A percentile compares a stretch with the other conserved stretches of the same genome.
Evolutionary conservation across 495 filamentous ascomycete species (phyloP).

Genomic region (Achaetomiella virescens): DNA sequence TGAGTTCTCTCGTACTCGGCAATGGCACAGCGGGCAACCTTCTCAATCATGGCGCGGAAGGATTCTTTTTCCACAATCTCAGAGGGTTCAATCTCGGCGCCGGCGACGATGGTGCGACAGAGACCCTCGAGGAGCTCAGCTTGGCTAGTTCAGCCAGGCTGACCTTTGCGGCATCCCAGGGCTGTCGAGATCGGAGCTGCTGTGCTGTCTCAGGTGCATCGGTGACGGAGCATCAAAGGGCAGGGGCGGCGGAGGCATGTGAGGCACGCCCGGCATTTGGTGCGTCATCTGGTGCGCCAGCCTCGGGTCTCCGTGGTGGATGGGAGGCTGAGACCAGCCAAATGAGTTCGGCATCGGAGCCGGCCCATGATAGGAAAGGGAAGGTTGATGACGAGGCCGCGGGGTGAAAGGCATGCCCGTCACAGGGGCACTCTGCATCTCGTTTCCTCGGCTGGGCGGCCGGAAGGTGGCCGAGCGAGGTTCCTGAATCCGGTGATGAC

Average conservation of each 20-base stretch:
- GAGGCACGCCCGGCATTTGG: neutral
- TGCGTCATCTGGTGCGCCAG: neutral
- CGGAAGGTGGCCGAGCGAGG: conserved; percentile 25
- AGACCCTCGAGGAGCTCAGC: conserved; percentile 41
- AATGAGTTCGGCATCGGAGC: conserved; percentile 12
- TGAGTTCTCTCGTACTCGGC: conserved; percentile 39
- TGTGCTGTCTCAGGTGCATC: conserved; percentile 6
- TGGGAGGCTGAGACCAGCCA: conserved; percentile 21
- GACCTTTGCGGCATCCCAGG: conserved; percentile 9
- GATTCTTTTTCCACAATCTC: conserved; percentile 59
- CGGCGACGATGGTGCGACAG: conserved; percentile 34
- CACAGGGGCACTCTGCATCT: conserved; percentile 1
- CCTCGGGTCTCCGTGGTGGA: conserved; percentile 9
- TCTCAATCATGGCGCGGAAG: conserved; percentile 53
- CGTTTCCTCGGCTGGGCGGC: conserved; percentile 14
- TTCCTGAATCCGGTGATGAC: conserved; percentile 15
- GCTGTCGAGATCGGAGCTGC: conserved; percentile 12
- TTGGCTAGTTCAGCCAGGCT: conserved; percentile 40
- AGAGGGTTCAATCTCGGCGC: conserved; percentile 41
- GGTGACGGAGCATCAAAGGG: conserved; percentile 15
- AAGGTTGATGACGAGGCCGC: conserved; percentile 25
- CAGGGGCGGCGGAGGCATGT: neutral
- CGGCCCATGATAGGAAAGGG: conserved; percentile 26
- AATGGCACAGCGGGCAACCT: conserved; percentile 50
- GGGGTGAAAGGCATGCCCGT: conserved; percentile 7